A percentile compares a stretch with the other conserved stretches of the same genome.
phyloP scores from a whole-genome alignment of 225 moss, liverwort and hornwort genomes.

The Takakia lepidozioides region DNA sequence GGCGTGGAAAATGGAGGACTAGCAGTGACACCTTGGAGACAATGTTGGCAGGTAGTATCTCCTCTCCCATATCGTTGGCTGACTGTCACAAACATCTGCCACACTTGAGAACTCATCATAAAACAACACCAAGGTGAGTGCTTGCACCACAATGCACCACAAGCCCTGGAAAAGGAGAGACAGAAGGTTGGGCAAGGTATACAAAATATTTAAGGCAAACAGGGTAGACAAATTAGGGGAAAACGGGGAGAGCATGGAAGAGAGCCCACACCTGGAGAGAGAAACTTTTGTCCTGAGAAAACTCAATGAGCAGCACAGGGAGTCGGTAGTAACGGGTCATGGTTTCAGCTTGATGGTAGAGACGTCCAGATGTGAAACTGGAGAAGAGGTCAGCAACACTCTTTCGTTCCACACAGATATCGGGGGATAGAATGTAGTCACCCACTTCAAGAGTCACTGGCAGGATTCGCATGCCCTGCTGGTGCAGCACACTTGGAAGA shows the following conservation, averaged over 20 bases:
- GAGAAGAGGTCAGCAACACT: slow-evolving; percentile 81
- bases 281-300: slow-evolving; percentile 95
- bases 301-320: slow-evolving; percentile 91
- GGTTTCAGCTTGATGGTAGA: slow-evolving; percentile 97
- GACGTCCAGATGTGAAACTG: slow-evolving; percentile 86
- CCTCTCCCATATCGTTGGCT: slow-evolving; percentile 80
- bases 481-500: slow-evolving; percentile 91
- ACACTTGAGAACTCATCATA: no score
- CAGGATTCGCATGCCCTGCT: slow-evolving; percentile 87
- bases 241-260: slow-evolving; percentile 1
- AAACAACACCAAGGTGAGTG: no score
- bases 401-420: slow-evolving; percentile 94
- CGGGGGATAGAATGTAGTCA: slow-evolving; percentile 93
- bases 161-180: no score
- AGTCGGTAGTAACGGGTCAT: slow-evolving; percentile 87
- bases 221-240: no score
- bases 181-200: no score
- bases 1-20: slow-evolving; percentile 89
- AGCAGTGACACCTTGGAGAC: slow-evolving; percentile 90
- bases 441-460: slow-evolving; percentile 99
- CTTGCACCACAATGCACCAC: no score
- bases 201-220: no score
- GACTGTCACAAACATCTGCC: slow-evolving; percentile 55
- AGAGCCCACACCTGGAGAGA: slow-evolving; percentile 59
- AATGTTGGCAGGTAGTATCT: slow-evolving; percentile 72